Conservation (phyloP, 140 eudicot genomes). For the Stevia rebaudiana region DNA sequence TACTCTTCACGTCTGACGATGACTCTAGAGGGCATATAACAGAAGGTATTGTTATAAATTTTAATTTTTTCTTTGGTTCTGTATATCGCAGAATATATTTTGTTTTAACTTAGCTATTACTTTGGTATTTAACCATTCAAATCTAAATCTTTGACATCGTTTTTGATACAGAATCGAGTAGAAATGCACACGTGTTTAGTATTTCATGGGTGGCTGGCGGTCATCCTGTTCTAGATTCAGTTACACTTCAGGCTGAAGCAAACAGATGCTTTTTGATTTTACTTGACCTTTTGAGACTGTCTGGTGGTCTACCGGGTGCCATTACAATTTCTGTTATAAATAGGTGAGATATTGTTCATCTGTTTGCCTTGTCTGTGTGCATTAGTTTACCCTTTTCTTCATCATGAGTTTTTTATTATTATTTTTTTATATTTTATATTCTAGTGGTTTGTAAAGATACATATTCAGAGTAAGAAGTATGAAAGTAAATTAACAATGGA, state of each 20-base stretch:
- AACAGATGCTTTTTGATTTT: slow-evolving; percentile 44
- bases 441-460: neutral
- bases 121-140: slow-evolving; percentile 6
- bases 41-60: slow-evolving; percentile 46
- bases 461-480: neutral
- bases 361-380: neutral
- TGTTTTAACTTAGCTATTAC: neutral
- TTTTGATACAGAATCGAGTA: slow-evolving; percentile 29
- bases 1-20: slow-evolving; percentile 58
- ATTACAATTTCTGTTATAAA: slow-evolving; percentile 68
- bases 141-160: slow-evolving; percentile 7
- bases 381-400: neutral
- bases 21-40: slow-evolving; percentile 45
- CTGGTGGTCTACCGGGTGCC: slow-evolving; percentile 59
- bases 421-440: too few relatives aligned
- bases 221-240: slow-evolving; percentile 71
- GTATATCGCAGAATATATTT: neutral
- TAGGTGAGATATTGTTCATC: slow-evolving; percentile 53
- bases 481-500: neutral
- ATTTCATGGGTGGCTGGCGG: slow-evolving; percentile 61
- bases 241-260: slow-evolving; percentile 61
- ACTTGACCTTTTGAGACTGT: slow-evolving; percentile 55
- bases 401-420: too few relatives aligned
- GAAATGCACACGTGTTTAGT: slow-evolving; percentile 45
- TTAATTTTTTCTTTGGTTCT: neutral